These are phyloP conservation scores for Fusarium sp. DNA, from an alignment of 2,329 filamentous ascomycete species.

Conservation along the genomic window DNA sequence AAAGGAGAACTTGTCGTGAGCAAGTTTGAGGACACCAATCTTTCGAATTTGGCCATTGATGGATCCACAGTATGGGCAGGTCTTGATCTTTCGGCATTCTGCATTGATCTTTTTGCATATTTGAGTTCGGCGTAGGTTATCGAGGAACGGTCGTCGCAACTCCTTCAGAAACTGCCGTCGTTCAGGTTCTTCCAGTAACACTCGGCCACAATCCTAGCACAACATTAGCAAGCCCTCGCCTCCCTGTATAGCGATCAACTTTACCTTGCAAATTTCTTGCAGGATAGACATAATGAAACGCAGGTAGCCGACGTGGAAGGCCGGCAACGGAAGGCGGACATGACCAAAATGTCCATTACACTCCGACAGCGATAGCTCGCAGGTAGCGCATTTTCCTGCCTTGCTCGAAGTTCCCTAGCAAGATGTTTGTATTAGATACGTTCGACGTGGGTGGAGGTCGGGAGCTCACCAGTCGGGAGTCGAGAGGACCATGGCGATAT, in stretches of 20 bases:
- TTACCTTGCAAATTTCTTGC: slow-evolving; percentile 91
- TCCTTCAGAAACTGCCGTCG: slow-evolving; percentile 82
- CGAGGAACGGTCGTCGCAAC: slow-evolving; percentile 82
- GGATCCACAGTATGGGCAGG: slow-evolving; percentile 82
- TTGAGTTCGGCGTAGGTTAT: slow-evolving; percentile 85
- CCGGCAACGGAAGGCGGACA: slow-evolving; percentile 88
- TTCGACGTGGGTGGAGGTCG: neutral
- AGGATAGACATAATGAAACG: slow-evolving; percentile 92
- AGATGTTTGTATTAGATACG: neutral
- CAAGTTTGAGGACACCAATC: slow-evolving; percentile 89
- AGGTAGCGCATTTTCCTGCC: slow-evolving; percentile 82
- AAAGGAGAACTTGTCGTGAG: slow-evolving; percentile 90
- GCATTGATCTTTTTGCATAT: slow-evolving; percentile 91
- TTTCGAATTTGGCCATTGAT: slow-evolving; percentile 95
- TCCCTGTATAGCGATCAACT: neutral
- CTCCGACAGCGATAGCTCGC: slow-evolving; percentile 80
- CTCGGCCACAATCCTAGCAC: slow-evolving; percentile 78
- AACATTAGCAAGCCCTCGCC: slow-evolving; percentile 12
- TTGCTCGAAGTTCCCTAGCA: slow-evolving; percentile 85
- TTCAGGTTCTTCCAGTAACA: slow-evolving; percentile 85
- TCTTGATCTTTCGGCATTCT: slow-evolving; percentile 87
- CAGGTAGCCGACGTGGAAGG: slow-evolving; percentile 96
- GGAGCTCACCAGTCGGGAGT: slow-evolving; percentile 75
- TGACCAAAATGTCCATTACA: slow-evolving; percentile 98
- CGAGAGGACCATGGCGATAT: slow-evolving; percentile 86